Percentiles rank a stretch among this genome's conserved stretches.
phyloP scores from a whole-genome alignment of 192 early-diverging fungal genomes.

The Funneliformis mosseae region DNA sequence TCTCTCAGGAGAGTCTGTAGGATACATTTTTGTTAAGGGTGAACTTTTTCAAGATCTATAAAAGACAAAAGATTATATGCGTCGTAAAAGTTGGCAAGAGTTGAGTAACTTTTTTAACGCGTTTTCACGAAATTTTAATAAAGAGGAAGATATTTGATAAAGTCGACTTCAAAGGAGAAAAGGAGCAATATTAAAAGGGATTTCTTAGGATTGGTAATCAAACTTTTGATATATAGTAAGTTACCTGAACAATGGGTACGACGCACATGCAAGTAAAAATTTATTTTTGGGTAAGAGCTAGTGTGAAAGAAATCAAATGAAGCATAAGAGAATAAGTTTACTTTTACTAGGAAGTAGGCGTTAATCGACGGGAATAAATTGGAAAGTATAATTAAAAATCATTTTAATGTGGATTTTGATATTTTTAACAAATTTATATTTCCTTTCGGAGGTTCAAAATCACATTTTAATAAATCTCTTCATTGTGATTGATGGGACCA shows the following conservation, averaged over 20 bases:
- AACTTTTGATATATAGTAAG: neutral
- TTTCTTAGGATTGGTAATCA: neutral
- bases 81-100: neutral
- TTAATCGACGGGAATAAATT: neutral
- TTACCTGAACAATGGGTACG: constrained; percentile 19
- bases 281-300: neutral
- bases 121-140: neutral
- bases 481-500: neutral
- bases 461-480: neutral
- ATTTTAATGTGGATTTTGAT: neutral
- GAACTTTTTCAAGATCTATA: neutral
- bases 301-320: neutral
- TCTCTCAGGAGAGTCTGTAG: neutral
- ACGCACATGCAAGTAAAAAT: constrained; percentile 9
- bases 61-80: constrained; percentile 9
- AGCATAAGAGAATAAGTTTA: neutral
- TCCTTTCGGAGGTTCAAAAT: neutral
- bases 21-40: neutral
- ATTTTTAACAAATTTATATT: neutral
- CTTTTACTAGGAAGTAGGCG: no score
- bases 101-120: constrained; percentile 2
- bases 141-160: neutral
- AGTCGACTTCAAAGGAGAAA: neutral
- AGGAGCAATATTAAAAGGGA: neutral
- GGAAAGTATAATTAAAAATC: neutral